Base-by-base conservation (phyloP, 2,329 filamentous ascomycete genomes). In the Colletotrichum aenigma region DNA sequence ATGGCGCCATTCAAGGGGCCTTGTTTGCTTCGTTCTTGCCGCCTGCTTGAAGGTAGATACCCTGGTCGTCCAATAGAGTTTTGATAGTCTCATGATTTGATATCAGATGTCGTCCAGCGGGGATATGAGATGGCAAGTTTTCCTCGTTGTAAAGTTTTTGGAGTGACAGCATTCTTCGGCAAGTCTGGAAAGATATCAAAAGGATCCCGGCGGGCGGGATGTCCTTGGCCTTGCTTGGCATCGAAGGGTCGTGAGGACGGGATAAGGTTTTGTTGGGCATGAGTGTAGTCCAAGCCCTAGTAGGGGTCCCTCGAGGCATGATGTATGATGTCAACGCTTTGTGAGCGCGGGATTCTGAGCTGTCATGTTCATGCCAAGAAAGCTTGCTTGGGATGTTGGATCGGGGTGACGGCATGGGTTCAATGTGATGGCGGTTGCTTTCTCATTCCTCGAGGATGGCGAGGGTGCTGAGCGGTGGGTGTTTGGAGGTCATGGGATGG, bases 11-110 rank as follows among this genome's bases (percentile, higher is more conserved):
- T 58, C 97, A 99, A 83, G 95, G 91, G 1, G 93, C 91, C 9
- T 86, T 99, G 56, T 99, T 95, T 87, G 93, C 96, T 6, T 96
- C 93, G 5, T 99, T 99, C 83, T 88, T 99, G 65, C 97, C 97
- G 7, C 97, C 97, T 56, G 97, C 97, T 26, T 75, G 62, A 67
- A 67, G 73, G n/a, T 52, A 21, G 43, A 52, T 52, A 67, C 73
- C 73, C 62, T 64, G n/a, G 61, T 64, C 34, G 55, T 66, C 24
- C 21, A 60, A 69, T 65, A 73, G 16, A 66, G 34, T 74, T 76
- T 64, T 64, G 16, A 18, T n/a, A n/a, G 43, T 58, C 62, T 38
- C 70, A 64, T 65, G 15, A 38, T 36, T 38, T 30, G 26, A 7
- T 24, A 32, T 71, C 62, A 32, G 26, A 34, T 34, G 7, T n/a